These are phyloP conservation scores for Citrus inodora DNA, from an alignment of 345 rosid genomes.

Conservation along the genomic window DNA sequence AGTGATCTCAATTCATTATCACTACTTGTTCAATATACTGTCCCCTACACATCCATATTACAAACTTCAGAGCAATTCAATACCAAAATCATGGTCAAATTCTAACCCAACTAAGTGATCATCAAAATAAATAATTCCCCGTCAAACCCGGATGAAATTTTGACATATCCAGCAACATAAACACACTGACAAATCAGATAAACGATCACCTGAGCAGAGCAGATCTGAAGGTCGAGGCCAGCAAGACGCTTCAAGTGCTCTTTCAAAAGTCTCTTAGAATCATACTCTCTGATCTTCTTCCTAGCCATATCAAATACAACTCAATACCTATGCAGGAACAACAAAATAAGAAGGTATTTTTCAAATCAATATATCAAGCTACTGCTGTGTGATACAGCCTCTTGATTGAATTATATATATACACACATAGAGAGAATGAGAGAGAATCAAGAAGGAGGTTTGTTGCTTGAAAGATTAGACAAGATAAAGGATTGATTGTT, in stretches of 20 bases:
- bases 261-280: slow-evolving; percentile 73
- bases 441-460: not conserved
- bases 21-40: not conserved
- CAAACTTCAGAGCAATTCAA: not conserved
- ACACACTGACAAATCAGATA: not conserved
- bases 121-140: not conserved
- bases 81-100: not conserved
- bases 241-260: slow-evolving; percentile 74
- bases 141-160: not conserved
- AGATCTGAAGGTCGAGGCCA: slow-evolving; percentile 53
- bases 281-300: slow-evolving; percentile 90
- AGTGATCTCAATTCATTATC: not conserved
- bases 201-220: slow-evolving; percentile 63
- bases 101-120: not conserved
- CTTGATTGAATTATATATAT: not conserved
- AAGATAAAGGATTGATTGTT: not conserved
- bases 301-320: slow-evolving; percentile 51
- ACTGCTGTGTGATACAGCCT: not conserved
- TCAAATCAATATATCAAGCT: not conserved
- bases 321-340: slow-evolving; percentile 15
- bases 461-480: not conserved
- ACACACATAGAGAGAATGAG: not conserved
- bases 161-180: not conserved
- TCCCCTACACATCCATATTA: not conserved
- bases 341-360: not conserved